phyloP scores from a whole-genome alignment of 192 early-diverging fungal species.

The Coemansia sp. region DNA sequence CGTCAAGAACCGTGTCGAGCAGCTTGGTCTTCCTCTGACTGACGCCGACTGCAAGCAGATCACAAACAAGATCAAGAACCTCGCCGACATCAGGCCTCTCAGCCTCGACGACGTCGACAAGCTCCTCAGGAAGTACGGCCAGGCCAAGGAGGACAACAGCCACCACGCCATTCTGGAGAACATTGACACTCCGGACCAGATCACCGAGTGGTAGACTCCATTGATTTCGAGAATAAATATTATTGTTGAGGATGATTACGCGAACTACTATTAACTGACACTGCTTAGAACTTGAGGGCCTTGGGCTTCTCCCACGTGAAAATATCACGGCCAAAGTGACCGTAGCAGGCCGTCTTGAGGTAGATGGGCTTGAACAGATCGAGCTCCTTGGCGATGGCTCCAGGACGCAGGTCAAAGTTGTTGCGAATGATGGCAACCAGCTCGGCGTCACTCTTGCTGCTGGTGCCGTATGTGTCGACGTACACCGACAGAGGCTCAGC shows the following conservation, averaged over 20 bases:
- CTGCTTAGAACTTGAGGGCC: slow-evolving; percentile 66
- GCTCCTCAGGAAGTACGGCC: slow-evolving; percentile 49
- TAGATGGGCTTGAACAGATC: slow-evolving; percentile 99
- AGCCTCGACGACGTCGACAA: slow-evolving; percentile 93
- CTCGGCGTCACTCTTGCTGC: slow-evolving; percentile 86
- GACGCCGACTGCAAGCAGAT: slow-evolving; percentile 92
- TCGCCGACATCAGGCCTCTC: slow-evolving; percentile 92
- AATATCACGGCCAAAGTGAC: slow-evolving; percentile 89
- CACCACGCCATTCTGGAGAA: slow-evolving; percentile 55
- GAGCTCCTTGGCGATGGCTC: slow-evolving; percentile 97
- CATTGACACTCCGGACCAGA: slow-evolving; percentile 60
- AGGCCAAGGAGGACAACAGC: slow-evolving; percentile 63
- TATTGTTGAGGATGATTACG: not conserved
- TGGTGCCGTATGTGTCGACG: slow-evolving; percentile 97
- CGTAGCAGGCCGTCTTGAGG: slow-evolving; percentile 95
- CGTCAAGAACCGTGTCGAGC: slow-evolving; percentile 97
- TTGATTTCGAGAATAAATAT: not conserved
- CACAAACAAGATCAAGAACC: slow-evolving; percentile 92
- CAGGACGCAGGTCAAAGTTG: slow-evolving; percentile 99
- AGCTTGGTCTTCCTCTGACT: slow-evolving; percentile 79
- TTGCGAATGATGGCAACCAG: slow-evolving; percentile 92
- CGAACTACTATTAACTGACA: not conserved
- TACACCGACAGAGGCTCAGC: slow-evolving; percentile 96
- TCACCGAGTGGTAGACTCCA: slow-evolving; percentile 35
- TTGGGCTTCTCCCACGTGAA: slow-evolving; percentile 95